These are phyloP conservation scores for Leccinum olivaceopallidum DNA, from an alignment of 768 basidiomycete species.

Conservation along the genomic window DNA sequence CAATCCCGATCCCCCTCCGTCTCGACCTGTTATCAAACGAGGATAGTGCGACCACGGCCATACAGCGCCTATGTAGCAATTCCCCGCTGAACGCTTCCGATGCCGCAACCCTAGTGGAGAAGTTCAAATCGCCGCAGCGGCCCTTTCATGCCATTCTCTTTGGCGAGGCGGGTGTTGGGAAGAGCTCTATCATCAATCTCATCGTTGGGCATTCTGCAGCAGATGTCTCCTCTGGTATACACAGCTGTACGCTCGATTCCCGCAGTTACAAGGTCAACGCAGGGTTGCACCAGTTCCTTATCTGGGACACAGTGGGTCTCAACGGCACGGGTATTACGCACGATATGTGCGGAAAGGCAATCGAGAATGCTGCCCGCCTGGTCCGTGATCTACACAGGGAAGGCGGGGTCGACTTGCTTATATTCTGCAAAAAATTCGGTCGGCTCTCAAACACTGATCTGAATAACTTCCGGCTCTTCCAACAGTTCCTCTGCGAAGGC, in stretches of 20 bases:
- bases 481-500: constrained; percentile 38
- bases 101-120: constrained; percentile 14
- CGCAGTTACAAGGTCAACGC: constrained; percentile 25
- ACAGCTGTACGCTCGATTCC: constrained; percentile 36
- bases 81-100: constrained; percentile 14
- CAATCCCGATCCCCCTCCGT: constrained; percentile 15
- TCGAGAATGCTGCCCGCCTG: constrained; percentile 30
- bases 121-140: constrained; percentile 13
- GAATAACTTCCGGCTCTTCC: constrained; percentile 37
- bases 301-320: constrained; percentile 37
- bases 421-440: constrained; percentile 36
- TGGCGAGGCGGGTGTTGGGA: constrained; percentile 42
- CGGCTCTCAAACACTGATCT: constrained; percentile 29
- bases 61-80: constrained; percentile 11
- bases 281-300: constrained; percentile 20
- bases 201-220: constrained; percentile 28
- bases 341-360: constrained; percentile 13
- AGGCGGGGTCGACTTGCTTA: constrained; percentile 40
- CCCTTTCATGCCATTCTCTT: constrained; percentile 38
- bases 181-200: constrained; percentile 45
- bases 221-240: constrained; percentile 22
- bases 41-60: not conserved
- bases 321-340: constrained; percentile 17
- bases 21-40: constrained; percentile 19
- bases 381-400: constrained; percentile 28